phyloP scores from a whole-genome alignment of 257 asterid species.

The Catharanthus roseus region DNA sequence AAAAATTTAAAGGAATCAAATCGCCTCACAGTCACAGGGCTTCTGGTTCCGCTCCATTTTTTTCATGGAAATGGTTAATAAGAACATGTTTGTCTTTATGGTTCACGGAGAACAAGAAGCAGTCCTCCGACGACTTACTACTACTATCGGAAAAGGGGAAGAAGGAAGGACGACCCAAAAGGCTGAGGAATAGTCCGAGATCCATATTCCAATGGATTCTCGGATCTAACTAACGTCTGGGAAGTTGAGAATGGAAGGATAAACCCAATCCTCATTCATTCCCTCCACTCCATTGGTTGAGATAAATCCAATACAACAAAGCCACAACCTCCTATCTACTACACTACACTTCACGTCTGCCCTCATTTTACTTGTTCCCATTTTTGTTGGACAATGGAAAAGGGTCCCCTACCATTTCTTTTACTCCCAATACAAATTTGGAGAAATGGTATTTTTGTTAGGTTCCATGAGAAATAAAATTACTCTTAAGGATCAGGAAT shows the following conservation, averaged over 20 bases:
- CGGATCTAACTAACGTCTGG: conserved; percentile 5
- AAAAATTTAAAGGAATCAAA: background rate
- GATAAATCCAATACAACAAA: too few species aligned
- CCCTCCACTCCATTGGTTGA: background rate
- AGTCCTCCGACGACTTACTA: too few species aligned
- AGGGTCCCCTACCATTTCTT: conserved; percentile 7
- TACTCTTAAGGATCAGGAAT: too few species aligned
- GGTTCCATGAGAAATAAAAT: too few species aligned
- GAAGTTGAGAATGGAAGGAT: too few species aligned
- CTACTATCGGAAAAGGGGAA: too few species aligned
- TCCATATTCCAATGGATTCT: background rate
- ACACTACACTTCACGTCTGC: background rate
- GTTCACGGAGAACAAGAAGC: background rate
- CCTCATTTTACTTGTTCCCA: background rate
- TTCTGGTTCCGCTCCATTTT: too few species aligned
- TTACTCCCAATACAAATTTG: too few species aligned
- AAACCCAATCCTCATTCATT: too few species aligned
- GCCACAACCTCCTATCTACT: conserved; percentile 8
- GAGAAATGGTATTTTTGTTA: too few species aligned
- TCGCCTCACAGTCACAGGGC: too few species aligned
- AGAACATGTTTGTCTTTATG: background rate
- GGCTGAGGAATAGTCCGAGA: background rate
- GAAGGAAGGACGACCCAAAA: background rate
- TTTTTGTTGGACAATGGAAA: background rate
- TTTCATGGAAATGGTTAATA: background rate